A percentile compares a stretch with the other conserved stretches of the same genome.
These are phyloP conservation scores for Ophiocordyceps polyrhachis-furcata DNA, from an alignment of 2,329 filamentous ascomycete species.

Conservation along the genomic window DNA sequence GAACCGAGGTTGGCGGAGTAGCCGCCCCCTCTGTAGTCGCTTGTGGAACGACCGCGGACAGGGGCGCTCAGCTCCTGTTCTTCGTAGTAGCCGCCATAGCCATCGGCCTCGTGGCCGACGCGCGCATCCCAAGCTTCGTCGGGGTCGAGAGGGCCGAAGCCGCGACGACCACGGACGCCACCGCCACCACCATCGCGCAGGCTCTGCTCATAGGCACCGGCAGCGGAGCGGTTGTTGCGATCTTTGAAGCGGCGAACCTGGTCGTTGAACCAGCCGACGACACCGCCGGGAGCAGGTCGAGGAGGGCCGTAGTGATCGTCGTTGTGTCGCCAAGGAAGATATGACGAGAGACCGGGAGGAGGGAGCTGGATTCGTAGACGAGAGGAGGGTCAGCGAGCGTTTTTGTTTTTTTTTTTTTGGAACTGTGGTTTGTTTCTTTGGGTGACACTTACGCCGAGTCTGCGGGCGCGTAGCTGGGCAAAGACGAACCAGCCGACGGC, in stretches of 20 bases:
- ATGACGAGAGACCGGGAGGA: slow-evolving; percentile 45
- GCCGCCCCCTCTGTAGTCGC: slow-evolving; percentile 16
- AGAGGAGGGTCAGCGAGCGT: not conserved
- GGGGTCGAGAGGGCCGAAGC: slow-evolving; percentile 53
- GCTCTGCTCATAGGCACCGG: slow-evolving; percentile 54
- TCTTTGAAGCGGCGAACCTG: slow-evolving; percentile 45
- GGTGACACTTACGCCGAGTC: slow-evolving; percentile 41
- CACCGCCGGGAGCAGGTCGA: slow-evolving; percentile 38
- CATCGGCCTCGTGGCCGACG: slow-evolving; percentile 55
- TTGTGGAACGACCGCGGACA: slow-evolving; percentile 12
- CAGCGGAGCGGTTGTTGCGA: slow-evolving; percentile 44
- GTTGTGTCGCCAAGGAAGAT: slow-evolving; percentile 49
- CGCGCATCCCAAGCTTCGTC: slow-evolving; percentile 76
- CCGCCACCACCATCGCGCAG: slow-evolving; percentile 17
- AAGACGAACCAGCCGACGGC: slow-evolving; percentile 51
- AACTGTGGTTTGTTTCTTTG: not conserved
- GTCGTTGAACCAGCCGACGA: slow-evolving; percentile 56
- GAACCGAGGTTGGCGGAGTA: slow-evolving; percentile 31
- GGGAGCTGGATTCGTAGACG: slow-evolving; percentile 33
- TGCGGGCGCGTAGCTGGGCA: slow-evolving; percentile 52
- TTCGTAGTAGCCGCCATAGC: slow-evolving; percentile 49
- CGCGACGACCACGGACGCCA: slow-evolving; percentile 25
- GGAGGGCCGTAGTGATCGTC: slow-evolving; percentile 30
- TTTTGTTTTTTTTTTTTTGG: too few species aligned
- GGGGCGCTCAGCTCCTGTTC: slow-evolving; percentile 48